Base-by-base conservation (phyloP, 306 rosid genomes). In the Amphicarpaea edgeworthii region DNA sequence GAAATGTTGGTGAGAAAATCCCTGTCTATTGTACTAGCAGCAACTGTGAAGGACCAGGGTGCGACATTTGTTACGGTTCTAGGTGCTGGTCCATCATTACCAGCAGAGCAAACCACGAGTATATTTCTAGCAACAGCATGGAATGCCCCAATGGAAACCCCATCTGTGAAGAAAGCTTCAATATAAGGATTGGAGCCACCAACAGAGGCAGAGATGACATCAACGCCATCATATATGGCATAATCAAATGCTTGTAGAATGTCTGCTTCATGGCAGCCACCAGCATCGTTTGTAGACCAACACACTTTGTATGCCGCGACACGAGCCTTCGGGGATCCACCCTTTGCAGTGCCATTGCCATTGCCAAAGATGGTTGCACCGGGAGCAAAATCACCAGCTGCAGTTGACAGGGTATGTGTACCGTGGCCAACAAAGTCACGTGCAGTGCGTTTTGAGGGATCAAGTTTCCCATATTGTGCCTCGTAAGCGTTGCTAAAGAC, bases 311-410 rank as follows among this genome's bases (percentile, higher is more conserved):
- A 92, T 1, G 93, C 79, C 16, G 84, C 97, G 11, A 88, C 89
- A 0, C 87, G 89, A 28, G 93, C 96, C 50, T 55, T 85, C 0
- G 97, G 96, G 1, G 97, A 87, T 1, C 97, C 97, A 23, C 97
- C 97, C 57, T 88, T 88, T 1, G 93, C 97, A 10, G 93, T 92
- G 14, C 97, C 97, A 58, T 88, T 87, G 28, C 90, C 96, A 30
- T 82, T 69, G 15, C 92, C 90, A 5, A 84, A 84, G 12, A 88
- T 73, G 26, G 43, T 81, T 3, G 82, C 88, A 2, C 83, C 70
- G 0, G 73, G 38, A 6, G 72, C 82, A 37, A 88, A 92, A 38
- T 59, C 87, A 24, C 96, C 97, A 2, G 85, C 97, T 0, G 93
- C 93, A 0, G 89, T 92, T 30, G 97, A 88, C 9, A 92, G 77